Percentiles rank a stretch among this genome's conserved stretches.
Evolutionary conservation across 2,329 filamentous ascomycete genomes (phyloP).

Genomic region (Diaporthe ilicicola): DNA sequence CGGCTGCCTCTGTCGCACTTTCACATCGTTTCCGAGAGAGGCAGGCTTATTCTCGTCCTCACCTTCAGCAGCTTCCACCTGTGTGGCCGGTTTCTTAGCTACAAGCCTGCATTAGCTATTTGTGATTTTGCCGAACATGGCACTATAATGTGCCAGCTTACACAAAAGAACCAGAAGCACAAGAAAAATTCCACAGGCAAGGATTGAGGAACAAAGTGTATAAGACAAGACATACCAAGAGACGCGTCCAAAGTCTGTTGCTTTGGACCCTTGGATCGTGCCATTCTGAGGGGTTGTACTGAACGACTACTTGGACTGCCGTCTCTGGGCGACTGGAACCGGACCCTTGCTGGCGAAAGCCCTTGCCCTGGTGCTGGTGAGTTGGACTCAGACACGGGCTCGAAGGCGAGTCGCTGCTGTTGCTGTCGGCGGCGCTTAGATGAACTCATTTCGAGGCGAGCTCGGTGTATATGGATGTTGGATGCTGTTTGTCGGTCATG

Average conservation of each 20-base stretch:
- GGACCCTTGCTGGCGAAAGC: slow-evolving; percentile 40
- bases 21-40: background rate
- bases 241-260: slow-evolving; percentile 36
- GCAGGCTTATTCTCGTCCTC: slow-evolving; percentile 27
- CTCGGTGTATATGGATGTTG: too few species aligned
- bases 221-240: slow-evolving; percentile 29
- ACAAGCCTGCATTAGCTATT: background rate
- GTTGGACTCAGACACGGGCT: slow-evolving; percentile 38
- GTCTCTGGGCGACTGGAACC: slow-evolving; percentile 35
- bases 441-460: slow-evolving; percentile 15
- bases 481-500: background rate
- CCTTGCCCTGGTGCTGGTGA: slow-evolving; percentile 35
- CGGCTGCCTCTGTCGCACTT: background rate
- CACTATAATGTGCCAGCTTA: too few species aligned
- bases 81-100: background rate
- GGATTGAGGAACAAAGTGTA: background rate
- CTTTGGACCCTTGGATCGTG: slow-evolving; percentile 25
- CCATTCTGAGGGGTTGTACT: slow-evolving; percentile 16
- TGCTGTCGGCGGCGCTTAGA: slow-evolving; percentile 31
- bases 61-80: background rate
- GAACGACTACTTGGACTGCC: slow-evolving; percentile 14
- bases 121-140: background rate
- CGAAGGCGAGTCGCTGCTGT: slow-evolving; percentile 42
- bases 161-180: background rate
- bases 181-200: background rate